A percentile compares a stretch with the other conserved stretches of the same genome.
These are phyloP conservation scores for Priceomyces haplophilus DNA, from an alignment of 805 yeast species.

Conservation along the genomic window DNA sequence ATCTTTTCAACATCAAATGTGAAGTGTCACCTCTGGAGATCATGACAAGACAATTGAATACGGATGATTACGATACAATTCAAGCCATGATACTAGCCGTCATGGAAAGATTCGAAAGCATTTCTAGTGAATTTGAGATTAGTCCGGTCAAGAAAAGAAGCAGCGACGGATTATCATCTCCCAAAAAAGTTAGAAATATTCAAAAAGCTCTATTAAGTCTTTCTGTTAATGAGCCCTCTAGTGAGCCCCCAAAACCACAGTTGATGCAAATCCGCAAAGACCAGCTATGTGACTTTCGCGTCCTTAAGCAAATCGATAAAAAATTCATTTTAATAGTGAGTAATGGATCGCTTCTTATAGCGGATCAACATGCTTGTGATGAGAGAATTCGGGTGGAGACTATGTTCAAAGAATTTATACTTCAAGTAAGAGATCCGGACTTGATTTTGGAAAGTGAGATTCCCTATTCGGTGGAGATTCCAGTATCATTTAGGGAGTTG, in stretches of 20 bases:
- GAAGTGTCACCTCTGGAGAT: constrained; percentile 9
- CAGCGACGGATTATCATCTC: neutral
- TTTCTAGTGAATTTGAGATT: neutral
- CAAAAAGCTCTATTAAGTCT: neutral
- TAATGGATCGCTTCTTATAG: constrained; percentile 29
- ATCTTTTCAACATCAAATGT: constrained; percentile 30
- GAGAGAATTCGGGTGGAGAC: constrained; percentile 66
- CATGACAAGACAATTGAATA: neutral
- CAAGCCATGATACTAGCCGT: constrained; percentile 28
- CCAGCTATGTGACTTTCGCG: constrained; percentile 18
- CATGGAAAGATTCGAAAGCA: constrained; percentile 9
- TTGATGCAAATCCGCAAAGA: constrained; percentile 12
- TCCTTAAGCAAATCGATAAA: constrained; percentile 57
- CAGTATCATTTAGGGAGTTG: constrained; percentile 8
- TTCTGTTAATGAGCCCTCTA: neutral
- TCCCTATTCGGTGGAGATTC: constrained; percentile 2
- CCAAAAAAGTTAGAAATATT: neutral
- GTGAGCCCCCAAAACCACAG: neutral
- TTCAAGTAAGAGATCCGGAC: constrained; percentile 18
- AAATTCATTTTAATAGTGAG: constrained; percentile 57
- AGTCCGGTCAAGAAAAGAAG: constrained; percentile 1
- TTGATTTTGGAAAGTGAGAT: constrained; percentile 14
- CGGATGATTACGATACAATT: constrained; percentile 13
- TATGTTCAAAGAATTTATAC: constrained; percentile 37
- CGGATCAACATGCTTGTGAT: constrained; percentile 87